Evolutionary conservation across 495 filamentous ascomycete species (phyloP), one percentile per base, ranked within the genome.

Genomic region (Glarea lozoyensis): DNA sequence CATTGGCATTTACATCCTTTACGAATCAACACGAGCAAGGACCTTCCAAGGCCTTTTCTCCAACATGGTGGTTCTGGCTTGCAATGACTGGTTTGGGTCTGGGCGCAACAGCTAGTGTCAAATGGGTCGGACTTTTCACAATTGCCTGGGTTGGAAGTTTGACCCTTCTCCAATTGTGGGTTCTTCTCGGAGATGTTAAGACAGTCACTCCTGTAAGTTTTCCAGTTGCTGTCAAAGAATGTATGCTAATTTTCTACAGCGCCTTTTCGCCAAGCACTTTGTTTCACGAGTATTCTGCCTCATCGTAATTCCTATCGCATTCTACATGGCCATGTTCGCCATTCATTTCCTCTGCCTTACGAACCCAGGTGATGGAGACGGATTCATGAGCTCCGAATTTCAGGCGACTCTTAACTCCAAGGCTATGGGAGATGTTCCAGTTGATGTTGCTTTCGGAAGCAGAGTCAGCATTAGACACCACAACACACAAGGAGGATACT

Each of bases 331-430:
- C 48, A 92, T 97, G 80, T 98, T 98, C 56, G 88, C 73, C 11
- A 88, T 98, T 52, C 92, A 98, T 66, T 97, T 98, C 67, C 49
- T 86, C 46, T 93, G 86, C 68, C 73, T 98, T 20, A 75, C 79
- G 21, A 97, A 98, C 60, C 93, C 92, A 6, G 92, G 92, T 37
- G 92, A 98, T 17, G 92, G 92, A 33, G 92, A 98, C 60, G 92
- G 92, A 40, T 98, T 98, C 72, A 98, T 98, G 92, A 94, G 87
- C 49, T 94, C 89, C 23, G 93, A 98, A 60, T 98, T 98, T 68
- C 93, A 97, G 62, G 86, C 93, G 17, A 98, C 92, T 1, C 69
- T 98, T 44, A 98, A 96, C 63, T 89, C 82, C 31, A 97, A 97
- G 66, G 77, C 70, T 24, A 98, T 98, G 92, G 78, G 86, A 59